Evolutionary conservation across 352 stramenopile species (phyloP).

Genomic region (Globisporangium irregulare): DNA sequence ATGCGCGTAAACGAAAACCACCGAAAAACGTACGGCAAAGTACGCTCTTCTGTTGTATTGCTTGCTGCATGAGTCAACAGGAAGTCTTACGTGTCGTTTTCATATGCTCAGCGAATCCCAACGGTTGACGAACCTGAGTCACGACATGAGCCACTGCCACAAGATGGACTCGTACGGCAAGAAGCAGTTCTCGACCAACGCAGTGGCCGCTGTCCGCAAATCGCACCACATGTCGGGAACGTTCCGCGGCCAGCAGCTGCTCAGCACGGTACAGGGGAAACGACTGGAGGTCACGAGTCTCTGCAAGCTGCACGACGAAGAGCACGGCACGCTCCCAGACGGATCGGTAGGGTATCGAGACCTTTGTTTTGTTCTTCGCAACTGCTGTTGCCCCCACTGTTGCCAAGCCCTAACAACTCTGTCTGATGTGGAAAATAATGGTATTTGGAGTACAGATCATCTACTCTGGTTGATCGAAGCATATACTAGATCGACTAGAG

Average conservation of each 20-base stretch:
- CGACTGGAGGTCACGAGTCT: slow-evolving; percentile 70
- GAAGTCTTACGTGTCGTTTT: background rate
- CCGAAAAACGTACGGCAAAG: slow-evolving; percentile 43
- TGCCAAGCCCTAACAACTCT: background rate
- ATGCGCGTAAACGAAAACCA: slow-evolving; percentile 54
- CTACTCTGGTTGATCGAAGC: background rate
- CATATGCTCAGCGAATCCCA: slow-evolving; percentile 42
- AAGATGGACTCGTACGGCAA: slow-evolving; percentile 57
- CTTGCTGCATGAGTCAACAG: background rate
- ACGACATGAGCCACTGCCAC: slow-evolving; percentile 65
- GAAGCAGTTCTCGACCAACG: slow-evolving; percentile 59
- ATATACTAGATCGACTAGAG: too few relatives aligned
- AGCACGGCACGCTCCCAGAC: slow-evolving; percentile 42
- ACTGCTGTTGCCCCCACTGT: background rate
- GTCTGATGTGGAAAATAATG: background rate
- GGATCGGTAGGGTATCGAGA: slow-evolving; percentile 31
- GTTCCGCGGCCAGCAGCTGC: slow-evolving; percentile 66
- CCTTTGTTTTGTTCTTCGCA: background rate
- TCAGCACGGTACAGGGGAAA: slow-evolving; percentile 68
- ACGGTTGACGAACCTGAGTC: slow-evolving; percentile 62
- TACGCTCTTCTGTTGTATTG: background rate
- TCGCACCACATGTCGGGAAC: slow-evolving; percentile 53
- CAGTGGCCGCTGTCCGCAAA: slow-evolving; percentile 33
- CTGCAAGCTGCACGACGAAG: slow-evolving; percentile 57
- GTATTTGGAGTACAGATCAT: background rate